Evolutionary conservation across 495 filamentous ascomycete species (phyloP).

Genomic region (Penicillium flavigenum): DNA sequence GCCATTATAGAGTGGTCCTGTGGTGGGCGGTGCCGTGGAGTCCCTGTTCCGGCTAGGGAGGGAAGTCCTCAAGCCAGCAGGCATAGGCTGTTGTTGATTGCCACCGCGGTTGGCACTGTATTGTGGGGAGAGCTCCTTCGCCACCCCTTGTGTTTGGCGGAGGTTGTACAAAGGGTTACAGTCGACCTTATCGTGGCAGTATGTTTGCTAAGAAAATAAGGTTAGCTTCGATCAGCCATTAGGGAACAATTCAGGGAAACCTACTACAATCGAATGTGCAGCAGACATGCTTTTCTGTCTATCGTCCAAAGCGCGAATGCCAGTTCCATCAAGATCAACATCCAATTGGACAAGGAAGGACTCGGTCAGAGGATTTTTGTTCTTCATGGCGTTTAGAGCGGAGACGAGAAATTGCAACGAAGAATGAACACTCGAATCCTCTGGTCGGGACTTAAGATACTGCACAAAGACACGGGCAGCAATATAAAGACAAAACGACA

Average conservation of each 20-base stretch:
- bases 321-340: slow-evolving; percentile 77
- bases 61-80: slow-evolving; percentile 17
- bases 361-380: slow-evolving; percentile 86
- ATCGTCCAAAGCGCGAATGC: slow-evolving; percentile 28
- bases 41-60: slow-evolving; percentile 33
- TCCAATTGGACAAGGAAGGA: slow-evolving; percentile 94
- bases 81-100: background rate
- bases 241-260: slow-evolving; percentile 1
- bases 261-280: slow-evolving; percentile 18
- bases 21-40: slow-evolving; percentile 1
- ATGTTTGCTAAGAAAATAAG: slow-evolving; percentile 12
- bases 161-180: slow-evolving; percentile 17
- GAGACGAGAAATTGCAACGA: slow-evolving; percentile 86
- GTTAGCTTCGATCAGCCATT: slow-evolving; percentile 1
- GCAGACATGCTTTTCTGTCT: slow-evolving; percentile 7
- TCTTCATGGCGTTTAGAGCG: slow-evolving; percentile 85
- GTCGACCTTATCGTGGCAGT: slow-evolving; percentile 14
- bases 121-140: slow-evolving; percentile 5
- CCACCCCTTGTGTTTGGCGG: slow-evolving; percentile 11
- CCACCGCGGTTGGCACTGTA: slow-evolving; percentile 4
- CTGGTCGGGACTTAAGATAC: slow-evolving; percentile 83
- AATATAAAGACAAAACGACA: slow-evolving; percentile 94
- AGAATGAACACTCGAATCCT: slow-evolving; percentile 76
- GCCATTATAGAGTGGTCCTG: slow-evolving; percentile 5
- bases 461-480: slow-evolving; percentile 93